Base-by-base conservation (phyloP, 73 alveolate genomes). In the Symbiodinium pilosum region DNA sequence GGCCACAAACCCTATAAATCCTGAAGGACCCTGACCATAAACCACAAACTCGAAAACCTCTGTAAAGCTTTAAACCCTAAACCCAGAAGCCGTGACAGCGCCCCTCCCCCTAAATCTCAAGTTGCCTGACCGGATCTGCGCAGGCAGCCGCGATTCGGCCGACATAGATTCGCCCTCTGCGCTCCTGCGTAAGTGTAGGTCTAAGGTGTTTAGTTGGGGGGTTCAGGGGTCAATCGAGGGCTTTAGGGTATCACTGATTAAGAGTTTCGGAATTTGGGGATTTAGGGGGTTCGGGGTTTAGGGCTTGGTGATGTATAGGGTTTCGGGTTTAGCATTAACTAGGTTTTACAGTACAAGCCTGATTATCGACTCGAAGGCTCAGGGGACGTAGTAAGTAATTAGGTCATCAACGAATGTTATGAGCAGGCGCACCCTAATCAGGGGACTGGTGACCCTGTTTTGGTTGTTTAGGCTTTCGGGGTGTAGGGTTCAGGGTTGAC, bases 71-170 rank as follows among this genome's bases (percentile, higher is more conserved):
- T 56, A 12, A 56, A 56, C 73, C 32, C 73, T 8, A 56, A 56
- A 56, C 73, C 73, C 73, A 8, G 21, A 47, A 56, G 32, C 73
- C 9, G 32, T 56, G 21, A 8, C 32, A 6, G 21, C 34, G 73
- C 6, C 73, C 73, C 73, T 47, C 16, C 16, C 24, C 28, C 28
- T 51, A 2, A 51, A 24, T n/a, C n/a, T n/a, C 59, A 34, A 30
- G 2, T 11, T 1, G 28, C 75, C 75, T 56, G 75, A 56, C 75
- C 75, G 75, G 75, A 56, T 56, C 28, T 30, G 75, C 34, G 75
- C 75, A 30, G 75, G 75, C 75, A 56, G 75, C 75, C 75, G 75
- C 38, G 75, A 16, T 56, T 56, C 75, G 75, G 75, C 75, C 28
- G 75, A 56, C 75, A 34, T 21, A 20, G 75, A 30, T 34, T 56